Conservation (phyloP, 2,329 filamentous ascomycete species). For the Alternaria hordeiaustralica region DNA sequence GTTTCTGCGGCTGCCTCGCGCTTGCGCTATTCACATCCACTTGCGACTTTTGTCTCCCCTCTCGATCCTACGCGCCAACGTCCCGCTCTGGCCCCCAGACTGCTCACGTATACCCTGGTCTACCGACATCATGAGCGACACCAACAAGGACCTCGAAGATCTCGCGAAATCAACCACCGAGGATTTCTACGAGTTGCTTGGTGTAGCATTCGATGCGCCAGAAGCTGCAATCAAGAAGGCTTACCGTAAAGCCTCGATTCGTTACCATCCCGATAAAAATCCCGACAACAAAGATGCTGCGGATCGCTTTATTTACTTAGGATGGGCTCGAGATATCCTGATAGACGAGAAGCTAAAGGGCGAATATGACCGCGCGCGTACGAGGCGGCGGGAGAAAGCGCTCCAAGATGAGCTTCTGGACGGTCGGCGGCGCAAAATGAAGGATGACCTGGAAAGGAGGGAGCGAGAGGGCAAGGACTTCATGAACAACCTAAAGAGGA, state of each 20-base stretch:
- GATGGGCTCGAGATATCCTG: constrained; percentile 85
- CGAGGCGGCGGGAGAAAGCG: constrained; percentile 72
- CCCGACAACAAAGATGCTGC: constrained; percentile 66
- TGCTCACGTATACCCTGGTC: neutral
- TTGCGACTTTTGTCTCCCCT: neutral
- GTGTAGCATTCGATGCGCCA: constrained; percentile 67
- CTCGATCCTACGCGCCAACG: neutral
- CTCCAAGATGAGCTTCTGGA: constrained; percentile 76
- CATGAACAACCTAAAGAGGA: constrained; percentile 47
- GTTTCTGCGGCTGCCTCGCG: constrained; percentile 19
- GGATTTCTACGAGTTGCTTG: constrained; percentile 81
- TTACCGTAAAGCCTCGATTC: constrained; percentile 84
- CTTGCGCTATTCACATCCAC: neutral
- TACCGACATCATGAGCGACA: constrained; percentile 41
- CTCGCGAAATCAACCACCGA: constrained; percentile 49
- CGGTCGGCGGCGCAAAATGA: constrained; percentile 74
- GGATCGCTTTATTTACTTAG: constrained; percentile 82
- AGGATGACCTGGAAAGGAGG: constrained; percentile 82
- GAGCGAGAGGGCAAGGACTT: constrained; percentile 61
- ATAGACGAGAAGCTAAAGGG: constrained; percentile 72
- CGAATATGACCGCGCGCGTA: constrained; percentile 78
- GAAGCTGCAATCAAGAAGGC: constrained; percentile 81
- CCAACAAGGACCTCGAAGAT: constrained; percentile 52
- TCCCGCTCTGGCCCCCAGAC: neutral
- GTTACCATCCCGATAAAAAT: constrained; percentile 93